Conservation (phyloP, 345 rosid genomes). For the Mercurialis annua region DNA sequence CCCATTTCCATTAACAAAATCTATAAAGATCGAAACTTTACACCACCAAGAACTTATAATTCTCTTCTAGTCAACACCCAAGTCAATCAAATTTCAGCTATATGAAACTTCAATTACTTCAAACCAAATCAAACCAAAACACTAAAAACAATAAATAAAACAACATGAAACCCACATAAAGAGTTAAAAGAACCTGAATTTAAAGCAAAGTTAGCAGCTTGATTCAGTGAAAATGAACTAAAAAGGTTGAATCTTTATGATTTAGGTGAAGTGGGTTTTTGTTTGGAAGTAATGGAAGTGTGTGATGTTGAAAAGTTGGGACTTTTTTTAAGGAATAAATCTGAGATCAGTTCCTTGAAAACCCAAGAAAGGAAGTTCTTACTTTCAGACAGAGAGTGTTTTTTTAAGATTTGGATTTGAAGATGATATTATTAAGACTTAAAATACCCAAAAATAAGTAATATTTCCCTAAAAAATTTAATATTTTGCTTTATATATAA, state of each 20-base stretch:
- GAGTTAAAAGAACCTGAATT: neutral
- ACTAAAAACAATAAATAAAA: neutral
- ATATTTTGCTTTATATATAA: too few species aligned
- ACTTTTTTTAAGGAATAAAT: neutral
- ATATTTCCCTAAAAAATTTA: too few species aligned
- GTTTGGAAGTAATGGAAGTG: constrained; percentile 1
- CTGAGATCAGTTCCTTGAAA: constrained; percentile 14
- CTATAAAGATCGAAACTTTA: constrained; percentile 1
- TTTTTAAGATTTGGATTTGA: constrained; percentile 15
- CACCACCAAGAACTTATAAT: neutral
- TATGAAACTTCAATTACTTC: neutral
- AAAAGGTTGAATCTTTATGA: neutral
- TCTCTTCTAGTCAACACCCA: constrained; percentile 16
- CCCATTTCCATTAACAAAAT: neutral
- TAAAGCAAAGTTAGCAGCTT: neutral
- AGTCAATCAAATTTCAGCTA: constrained; percentile 14
- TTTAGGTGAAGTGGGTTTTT: neutral
- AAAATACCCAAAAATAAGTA: neutral
- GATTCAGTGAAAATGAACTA: neutral
- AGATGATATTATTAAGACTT: neutral
- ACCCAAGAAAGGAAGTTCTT: neutral
- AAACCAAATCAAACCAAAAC: constrained; percentile 1
- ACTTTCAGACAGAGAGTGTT: neutral
- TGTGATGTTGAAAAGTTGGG: neutral
- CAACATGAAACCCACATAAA: neutral